phyloP scores from a whole-genome alignment of 495 filamentous ascomycete genomes.

The Umbilicaria muhlenbergii region DNA sequence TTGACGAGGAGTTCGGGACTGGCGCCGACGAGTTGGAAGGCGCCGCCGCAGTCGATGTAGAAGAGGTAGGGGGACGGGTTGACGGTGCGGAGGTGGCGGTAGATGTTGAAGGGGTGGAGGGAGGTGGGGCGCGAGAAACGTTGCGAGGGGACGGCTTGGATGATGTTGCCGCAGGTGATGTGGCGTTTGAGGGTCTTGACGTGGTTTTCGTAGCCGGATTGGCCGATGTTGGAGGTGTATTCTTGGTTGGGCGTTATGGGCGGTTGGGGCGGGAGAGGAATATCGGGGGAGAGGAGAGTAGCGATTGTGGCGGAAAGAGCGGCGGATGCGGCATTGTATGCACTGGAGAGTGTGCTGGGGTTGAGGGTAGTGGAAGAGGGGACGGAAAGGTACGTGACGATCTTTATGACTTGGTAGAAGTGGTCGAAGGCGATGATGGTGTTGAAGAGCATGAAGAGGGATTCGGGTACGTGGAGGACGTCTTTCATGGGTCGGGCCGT shows the following conservation, averaged over 20 bases:
- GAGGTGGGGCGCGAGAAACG: slow-evolving; percentile 76
- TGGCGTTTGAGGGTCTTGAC: slow-evolving; percentile 71
- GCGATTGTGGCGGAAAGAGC: slow-evolving; percentile 50
- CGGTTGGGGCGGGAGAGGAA: slow-evolving; percentile 59
- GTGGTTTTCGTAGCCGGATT: slow-evolving; percentile 70
- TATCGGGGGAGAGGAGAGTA: slow-evolving; percentile 52
- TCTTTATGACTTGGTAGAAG: slow-evolving; percentile 80
- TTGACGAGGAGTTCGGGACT: slow-evolving; percentile 90
- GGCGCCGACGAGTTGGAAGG: slow-evolving; percentile 90
- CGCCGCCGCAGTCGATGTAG: slow-evolving; percentile 66
- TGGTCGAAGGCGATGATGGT: slow-evolving; percentile 92
- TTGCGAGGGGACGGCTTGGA: slow-evolving; percentile 93
- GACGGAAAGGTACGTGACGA: slow-evolving; percentile 74
- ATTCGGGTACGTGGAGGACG: slow-evolving; percentile 74
- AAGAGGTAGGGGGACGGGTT: slow-evolving; percentile 96
- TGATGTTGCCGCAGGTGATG: slow-evolving; percentile 83
- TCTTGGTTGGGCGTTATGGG: slow-evolving; percentile 56
- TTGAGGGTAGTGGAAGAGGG: slow-evolving; percentile 33
- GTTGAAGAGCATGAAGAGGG: slow-evolving; percentile 94
- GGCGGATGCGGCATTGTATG: slow-evolving; percentile 48
- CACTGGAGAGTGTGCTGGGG: slow-evolving; percentile 33
- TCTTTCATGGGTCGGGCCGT: slow-evolving; percentile 78
- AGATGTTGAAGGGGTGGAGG: slow-evolving; percentile 96
- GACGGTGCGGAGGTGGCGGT: slow-evolving; percentile 84
- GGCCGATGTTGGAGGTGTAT: slow-evolving; percentile 90